Evolutionary conservation across 345 rosid species (phyloP), one percentile per base, ranked within the genome.

Genomic region (Cardamine occulta): DNA sequence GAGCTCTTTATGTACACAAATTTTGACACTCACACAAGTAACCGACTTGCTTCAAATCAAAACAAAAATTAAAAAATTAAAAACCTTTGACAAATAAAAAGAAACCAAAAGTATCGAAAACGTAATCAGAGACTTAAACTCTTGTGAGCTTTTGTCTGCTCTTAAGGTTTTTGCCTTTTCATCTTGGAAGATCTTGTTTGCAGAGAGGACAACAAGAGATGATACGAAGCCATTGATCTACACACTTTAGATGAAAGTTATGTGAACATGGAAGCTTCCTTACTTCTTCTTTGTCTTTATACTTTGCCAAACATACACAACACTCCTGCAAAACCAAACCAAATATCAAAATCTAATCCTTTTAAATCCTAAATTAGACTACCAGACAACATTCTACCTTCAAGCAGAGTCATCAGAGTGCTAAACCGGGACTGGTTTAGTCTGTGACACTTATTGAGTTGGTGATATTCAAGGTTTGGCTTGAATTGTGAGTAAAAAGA

Each of bases 121-220:
- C 60, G 42, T 68, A 35, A 54, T 34, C 26, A 54, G n/a, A 68
- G 48, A 66, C 7, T 66, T 56, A 37, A 7, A 78, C 78, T 78
- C 66, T 39, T 65, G 32, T 35, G 1, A 68, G 69, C 28, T 72
- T 45, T 48, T 49, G 48, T 65, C 51, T 72, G 40, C 68, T 72
- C 52, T 31, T 21, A 47, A 40, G 54, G 15, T 3, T 39, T 72
- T 49, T 1, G 21, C 4, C 28, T 56, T 58, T 5, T 51, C 82
- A 96, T 79, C 88, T 86, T 63, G 89, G 84, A 66, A 93, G 79
- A 80, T 82, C 96, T 84, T 91, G 92, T 79, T 96, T 96, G 70
- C 97, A 96, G 53, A 93, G 95, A 51, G 99, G 99, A 74, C 99
- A 96, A 73, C 97, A 93, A 67, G 98, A 96, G 40, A 91, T 87